These are phyloP conservation scores for Beauveria sp. DNA, from an alignment of 2,329 filamentous ascomycete genomes.

Conservation along the genomic window DNA sequence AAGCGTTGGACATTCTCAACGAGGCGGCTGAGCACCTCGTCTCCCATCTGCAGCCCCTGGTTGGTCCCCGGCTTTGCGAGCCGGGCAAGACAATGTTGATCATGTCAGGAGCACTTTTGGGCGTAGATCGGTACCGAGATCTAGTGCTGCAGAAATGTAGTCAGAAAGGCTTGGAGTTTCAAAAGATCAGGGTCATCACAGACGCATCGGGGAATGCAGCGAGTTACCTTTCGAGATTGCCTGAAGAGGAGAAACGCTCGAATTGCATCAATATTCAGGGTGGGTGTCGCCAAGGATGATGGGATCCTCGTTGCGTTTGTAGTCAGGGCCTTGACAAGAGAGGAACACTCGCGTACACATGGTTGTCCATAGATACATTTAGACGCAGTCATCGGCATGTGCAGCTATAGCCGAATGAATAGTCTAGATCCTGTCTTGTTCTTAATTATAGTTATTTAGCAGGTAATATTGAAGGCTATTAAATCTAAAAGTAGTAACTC, in stretches of 20 bases:
- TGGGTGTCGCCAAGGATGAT: no score
- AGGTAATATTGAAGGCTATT: no score
- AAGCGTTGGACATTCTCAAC: background rate
- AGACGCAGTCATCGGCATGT: no score
- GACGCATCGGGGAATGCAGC: background rate
- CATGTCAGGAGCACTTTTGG: background rate
- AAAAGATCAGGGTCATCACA: background rate
- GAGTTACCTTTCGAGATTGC: background rate
- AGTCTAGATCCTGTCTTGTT: no score
- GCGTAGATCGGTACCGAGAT: background rate
- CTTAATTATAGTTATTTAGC: no score
- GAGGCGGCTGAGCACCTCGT: background rate
- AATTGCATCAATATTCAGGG: background rate
- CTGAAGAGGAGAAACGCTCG: background rate
- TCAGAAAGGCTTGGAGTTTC: background rate
- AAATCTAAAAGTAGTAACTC: no score
- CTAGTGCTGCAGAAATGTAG: background rate
- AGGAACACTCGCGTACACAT: no score
- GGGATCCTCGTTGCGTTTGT: no score
- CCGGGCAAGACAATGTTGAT: background rate
- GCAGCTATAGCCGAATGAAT: no score
- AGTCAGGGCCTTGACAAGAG: no score
- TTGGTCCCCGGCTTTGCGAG: background rate
- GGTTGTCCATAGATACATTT: no score
- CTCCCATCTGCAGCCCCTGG: background rate